Conservation (phyloP, 805 yeast genomes). For the Schwanniomyces yamadae region DNA sequence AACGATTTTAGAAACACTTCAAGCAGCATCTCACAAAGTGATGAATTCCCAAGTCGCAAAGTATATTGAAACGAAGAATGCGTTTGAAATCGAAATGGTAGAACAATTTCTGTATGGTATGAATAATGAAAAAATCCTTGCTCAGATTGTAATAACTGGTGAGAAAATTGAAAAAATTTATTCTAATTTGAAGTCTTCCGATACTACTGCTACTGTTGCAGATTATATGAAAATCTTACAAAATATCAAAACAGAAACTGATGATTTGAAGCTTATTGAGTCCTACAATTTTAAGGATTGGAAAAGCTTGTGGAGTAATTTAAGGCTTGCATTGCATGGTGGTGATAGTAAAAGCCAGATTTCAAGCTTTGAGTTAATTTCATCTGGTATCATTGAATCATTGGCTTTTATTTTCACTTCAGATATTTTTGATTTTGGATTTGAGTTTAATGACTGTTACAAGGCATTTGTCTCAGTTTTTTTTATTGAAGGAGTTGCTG, state of each 20-base stretch:
- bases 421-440: constrained; percentile 16
- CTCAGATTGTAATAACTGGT: constrained; percentile 14
- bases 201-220: constrained; percentile 9
- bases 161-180: constrained; percentile 29
- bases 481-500: constrained; percentile 16
- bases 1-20: constrained; percentile 26
- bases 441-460: constrained; percentile 34
- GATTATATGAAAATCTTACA: constrained; percentile 18
- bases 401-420: constrained; percentile 36
- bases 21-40: constrained; percentile 5
- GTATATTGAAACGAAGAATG: neutral
- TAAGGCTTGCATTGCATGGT: constrained; percentile 17
- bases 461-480: constrained; percentile 47
- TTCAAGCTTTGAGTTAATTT: constrained; percentile 74
- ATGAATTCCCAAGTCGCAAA: neutral
- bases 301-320: constrained; percentile 24
- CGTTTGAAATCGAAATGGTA: constrained; percentile 29
- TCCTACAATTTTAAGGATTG: constrained; percentile 36
- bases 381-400: constrained; percentile 60
- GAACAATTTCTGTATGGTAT: constrained; percentile 24
- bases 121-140: constrained; percentile 14
- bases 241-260: constrained; percentile 11
- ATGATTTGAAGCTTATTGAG: constrained; percentile 5
- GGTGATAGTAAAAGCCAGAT: constrained; percentile 22
- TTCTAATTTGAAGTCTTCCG: constrained; percentile 18